Evolutionary conservation across 352 stramenopile species (phyloP).

Genomic region (Globisporangium cystogenes): DNA sequence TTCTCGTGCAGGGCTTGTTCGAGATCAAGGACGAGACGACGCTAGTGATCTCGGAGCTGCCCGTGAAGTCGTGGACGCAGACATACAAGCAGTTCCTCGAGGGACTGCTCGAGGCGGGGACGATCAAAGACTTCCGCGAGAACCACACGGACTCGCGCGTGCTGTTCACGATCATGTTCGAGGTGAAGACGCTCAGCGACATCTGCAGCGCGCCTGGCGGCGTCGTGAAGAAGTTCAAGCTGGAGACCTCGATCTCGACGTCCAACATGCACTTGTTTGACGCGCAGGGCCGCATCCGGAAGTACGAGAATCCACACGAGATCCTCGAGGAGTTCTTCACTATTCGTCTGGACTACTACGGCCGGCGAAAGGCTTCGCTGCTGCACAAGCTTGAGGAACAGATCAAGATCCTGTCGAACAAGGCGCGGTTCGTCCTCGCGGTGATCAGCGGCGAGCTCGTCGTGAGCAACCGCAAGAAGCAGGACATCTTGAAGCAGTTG

Average conservation of each 20-base stretch:
- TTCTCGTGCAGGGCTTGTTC: constrained; percentile 81
- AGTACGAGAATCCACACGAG: constrained; percentile 90
- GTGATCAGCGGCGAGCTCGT: constrained; percentile 91
- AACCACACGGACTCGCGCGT: constrained; percentile 92
- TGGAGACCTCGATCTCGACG: constrained; percentile 90
- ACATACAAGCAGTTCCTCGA: constrained; percentile 96
- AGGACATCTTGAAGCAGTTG: constrained; percentile 89
- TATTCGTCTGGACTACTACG: constrained; percentile 91
- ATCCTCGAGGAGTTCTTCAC: constrained; percentile 95
- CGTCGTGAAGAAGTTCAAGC: constrained; percentile 95
- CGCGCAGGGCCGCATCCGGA: constrained; percentile 84
- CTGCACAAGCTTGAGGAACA: constrained; percentile 88
- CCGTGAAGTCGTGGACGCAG: constrained; percentile 95
- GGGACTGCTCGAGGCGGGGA: constrained; percentile 78
- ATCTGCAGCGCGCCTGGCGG: constrained; percentile 59
- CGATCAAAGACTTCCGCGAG: constrained; percentile 91
- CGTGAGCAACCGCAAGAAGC: constrained; percentile 93
- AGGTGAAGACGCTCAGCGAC: constrained; percentile 57
- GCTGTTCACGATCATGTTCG: constrained; percentile 87
- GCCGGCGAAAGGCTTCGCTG: constrained; percentile 87
- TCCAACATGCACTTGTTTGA: constrained; percentile 98
- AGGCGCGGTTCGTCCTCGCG: constrained; percentile 93
- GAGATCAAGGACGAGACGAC: constrained; percentile 84
- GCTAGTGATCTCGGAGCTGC: constrained; percentile 95
- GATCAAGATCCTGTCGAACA: constrained; percentile 91